Conservation (phyloP, 148 eudicot genomes). For the Rhododendron ovatum region DNA sequence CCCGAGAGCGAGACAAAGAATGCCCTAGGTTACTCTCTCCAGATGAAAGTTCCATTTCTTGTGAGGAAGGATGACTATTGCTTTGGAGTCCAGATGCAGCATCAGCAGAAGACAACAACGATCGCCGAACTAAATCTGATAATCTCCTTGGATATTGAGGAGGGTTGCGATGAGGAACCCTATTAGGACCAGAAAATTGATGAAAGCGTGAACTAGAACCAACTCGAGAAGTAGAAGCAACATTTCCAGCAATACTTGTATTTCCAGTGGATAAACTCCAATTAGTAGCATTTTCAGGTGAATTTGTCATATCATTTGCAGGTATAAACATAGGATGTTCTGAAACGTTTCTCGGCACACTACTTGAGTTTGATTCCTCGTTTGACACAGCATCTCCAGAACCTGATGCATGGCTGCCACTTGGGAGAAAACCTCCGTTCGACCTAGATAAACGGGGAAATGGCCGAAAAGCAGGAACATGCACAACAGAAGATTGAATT, state of each 20-base stretch:
- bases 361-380: conserved; percentile 42
- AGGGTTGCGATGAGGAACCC: conserved; percentile 48
- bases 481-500: conserved; percentile 29
- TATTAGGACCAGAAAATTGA: conserved; percentile 36
- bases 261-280: conserved; percentile 45
- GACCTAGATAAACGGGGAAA: conserved; percentile 50
- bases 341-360: conserved; percentile 41
- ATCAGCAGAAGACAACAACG: conserved; percentile 42
- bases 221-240: conserved; percentile 49
- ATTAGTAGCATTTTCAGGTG: conserved; percentile 37
- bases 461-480: conserved; percentile 43
- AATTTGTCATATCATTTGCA: conserved; percentile 42
- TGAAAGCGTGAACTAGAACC: conserved; percentile 35
- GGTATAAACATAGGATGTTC: conserved; percentile 67
- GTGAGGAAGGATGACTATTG: conserved; percentile 32
- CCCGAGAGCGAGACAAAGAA: conserved; percentile 34
- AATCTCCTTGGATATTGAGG: conserved; percentile 61
- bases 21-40: conserved; percentile 40
- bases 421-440: conserved; percentile 42
- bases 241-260: conserved; percentile 31
- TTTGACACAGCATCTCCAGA: conserved; percentile 27
- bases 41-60: conserved; percentile 29
- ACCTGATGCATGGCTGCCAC: conserved; percentile 39
- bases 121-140: conserved; percentile 64
- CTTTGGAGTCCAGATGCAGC: conserved; percentile 50